Conservation (phyloP, 345 rosid species). For the Carallia pectinifolia region DNA sequence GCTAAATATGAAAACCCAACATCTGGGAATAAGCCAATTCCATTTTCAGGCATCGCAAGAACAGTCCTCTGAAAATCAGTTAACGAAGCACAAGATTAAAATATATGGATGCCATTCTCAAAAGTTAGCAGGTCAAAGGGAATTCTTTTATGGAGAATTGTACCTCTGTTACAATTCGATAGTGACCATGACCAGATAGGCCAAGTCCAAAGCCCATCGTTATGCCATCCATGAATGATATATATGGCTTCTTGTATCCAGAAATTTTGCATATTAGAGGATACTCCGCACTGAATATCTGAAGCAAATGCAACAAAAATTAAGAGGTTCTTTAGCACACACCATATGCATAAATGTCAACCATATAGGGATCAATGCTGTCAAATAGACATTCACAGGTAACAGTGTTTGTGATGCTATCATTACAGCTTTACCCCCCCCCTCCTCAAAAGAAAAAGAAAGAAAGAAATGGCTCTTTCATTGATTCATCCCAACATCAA, state of each 20-base stretch:
- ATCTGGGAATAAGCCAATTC: slow-evolving; percentile 95
- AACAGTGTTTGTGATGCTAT: too few species aligned
- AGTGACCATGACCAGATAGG: slow-evolving; percentile 90
- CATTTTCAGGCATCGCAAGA: slow-evolving; percentile 98
- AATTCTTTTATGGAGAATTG: neutral
- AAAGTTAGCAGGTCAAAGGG: neutral
- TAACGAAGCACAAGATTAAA: slow-evolving; percentile 14
- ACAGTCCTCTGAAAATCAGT: slow-evolving; percentile 51
- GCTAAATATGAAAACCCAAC: slow-evolving; percentile 92
- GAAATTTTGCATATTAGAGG: slow-evolving; percentile 82
- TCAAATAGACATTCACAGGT: too few species aligned
- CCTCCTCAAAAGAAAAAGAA: too few species aligned
- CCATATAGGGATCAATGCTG: neutral
- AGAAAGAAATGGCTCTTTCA: too few species aligned
- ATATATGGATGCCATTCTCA: neutral
- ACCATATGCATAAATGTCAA: neutral
- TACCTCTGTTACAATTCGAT: slow-evolving; percentile 88
- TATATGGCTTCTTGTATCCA: slow-evolving; percentile 80
- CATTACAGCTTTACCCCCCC: too few species aligned
- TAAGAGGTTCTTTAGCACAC: neutral
- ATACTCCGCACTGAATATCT: slow-evolving; percentile 91
- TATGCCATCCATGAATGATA: slow-evolving; percentile 89
- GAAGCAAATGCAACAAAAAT: slow-evolving; percentile 15
- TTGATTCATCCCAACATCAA: too few species aligned
- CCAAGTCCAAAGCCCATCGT: slow-evolving; percentile 98